Percentiles rank a stretch among this genome's conserved stretches.
Evolutionary conservation across 2,329 filamentous ascomycete genomes (phyloP).

Genomic region (Hirsutella rhossiliensis): DNA sequence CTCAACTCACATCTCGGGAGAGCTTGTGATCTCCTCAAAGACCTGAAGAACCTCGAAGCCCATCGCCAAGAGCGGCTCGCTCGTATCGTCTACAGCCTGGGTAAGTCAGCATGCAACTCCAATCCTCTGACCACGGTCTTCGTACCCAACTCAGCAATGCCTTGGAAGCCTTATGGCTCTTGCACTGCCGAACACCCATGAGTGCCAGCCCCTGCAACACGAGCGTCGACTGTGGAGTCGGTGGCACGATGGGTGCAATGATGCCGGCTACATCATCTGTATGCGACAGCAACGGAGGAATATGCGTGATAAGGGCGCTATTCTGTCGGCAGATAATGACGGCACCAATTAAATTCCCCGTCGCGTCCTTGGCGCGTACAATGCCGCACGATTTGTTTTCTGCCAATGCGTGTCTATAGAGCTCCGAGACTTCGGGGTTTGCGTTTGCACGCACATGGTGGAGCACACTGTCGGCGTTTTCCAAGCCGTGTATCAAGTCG

Average conservation of each 20-base stretch:
- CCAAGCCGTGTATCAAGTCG: slow-evolving; percentile 70
- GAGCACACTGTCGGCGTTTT: slow-evolving; percentile 62
- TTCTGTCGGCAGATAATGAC: slow-evolving; percentile 67
- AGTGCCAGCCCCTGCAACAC: slow-evolving; percentile 67
- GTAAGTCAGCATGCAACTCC: slow-evolving; percentile 6
- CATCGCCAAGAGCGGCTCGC: slow-evolving; percentile 65
- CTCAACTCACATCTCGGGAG: slow-evolving; percentile 37
- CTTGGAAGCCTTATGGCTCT: slow-evolving; percentile 60
- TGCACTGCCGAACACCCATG: slow-evolving; percentile 73
- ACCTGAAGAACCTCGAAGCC: slow-evolving; percentile 68
- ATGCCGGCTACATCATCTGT: slow-evolving; percentile 58
- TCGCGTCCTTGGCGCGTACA: slow-evolving; percentile 64
- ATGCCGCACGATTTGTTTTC: slow-evolving; percentile 66
- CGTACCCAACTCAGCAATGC: slow-evolving; percentile 73
- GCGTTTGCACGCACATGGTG: slow-evolving; percentile 63
- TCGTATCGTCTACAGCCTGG: slow-evolving; percentile 57
- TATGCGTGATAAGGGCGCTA: slow-evolving; percentile 54
- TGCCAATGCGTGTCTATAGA: slow-evolving; percentile 64
- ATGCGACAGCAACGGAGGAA: slow-evolving; percentile 54
- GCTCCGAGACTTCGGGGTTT: slow-evolving; percentile 64
- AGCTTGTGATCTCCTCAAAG: slow-evolving; percentile 69
- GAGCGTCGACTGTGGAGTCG: slow-evolving; percentile 54
- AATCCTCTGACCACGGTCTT: slow-evolving; percentile 7
- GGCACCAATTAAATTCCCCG: slow-evolving; percentile 60
- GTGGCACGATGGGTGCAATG: slow-evolving; percentile 64